Evolutionary conservation across 768 basidiomycete genomes (phyloP), one percentile per base, ranked within the genome.

Genomic region (Dendrothele bispora): DNA sequence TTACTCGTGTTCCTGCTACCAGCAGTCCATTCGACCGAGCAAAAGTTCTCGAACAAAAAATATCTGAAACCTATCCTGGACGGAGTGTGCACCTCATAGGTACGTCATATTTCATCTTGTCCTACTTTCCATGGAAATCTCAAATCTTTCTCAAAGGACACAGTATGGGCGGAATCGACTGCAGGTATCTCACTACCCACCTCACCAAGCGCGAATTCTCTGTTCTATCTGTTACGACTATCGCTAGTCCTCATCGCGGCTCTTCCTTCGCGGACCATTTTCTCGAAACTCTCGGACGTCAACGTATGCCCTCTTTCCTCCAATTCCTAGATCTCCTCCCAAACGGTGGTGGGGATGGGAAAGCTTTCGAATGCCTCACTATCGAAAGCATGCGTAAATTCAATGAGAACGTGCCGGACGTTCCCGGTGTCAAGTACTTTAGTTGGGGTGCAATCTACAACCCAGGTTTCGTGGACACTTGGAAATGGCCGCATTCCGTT

Each of bases 391-490:
- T 98, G 95, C 78, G 77, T 28, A 66, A 76, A 42, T 99, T 99
- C 70, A 99, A 99, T 61, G 80, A 87, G 47, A 76, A 85, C 28
- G 91, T 91, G 0, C 88, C 90, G 0, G 85, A 98, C 56, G 78
- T 86, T 0, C 73, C 79, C 1, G 81, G 79, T 20, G 86, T 98
- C 45, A 77, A 80, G 53, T 99, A 99, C 66, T 95, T 90, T 56
- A 93, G 90, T 59, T 99, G 93, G 91, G 97, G 97, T 10, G 97
- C 97, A 2, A 77, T 77, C 11, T 94, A 94, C 60, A 80, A 87
- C 14, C 95, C 97, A 5, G 88, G 90, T 1, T 66, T 95, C 39
- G 83, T 98, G 37, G 95, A 98, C 66, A 88, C 92, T 0, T 97
- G 90, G 83, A 88, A 87, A 59, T 88, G 83, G 73, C 82, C 90